Base-by-base conservation (phyloP, 257 asterid genomes). In the Apocynum venetum region DNA sequence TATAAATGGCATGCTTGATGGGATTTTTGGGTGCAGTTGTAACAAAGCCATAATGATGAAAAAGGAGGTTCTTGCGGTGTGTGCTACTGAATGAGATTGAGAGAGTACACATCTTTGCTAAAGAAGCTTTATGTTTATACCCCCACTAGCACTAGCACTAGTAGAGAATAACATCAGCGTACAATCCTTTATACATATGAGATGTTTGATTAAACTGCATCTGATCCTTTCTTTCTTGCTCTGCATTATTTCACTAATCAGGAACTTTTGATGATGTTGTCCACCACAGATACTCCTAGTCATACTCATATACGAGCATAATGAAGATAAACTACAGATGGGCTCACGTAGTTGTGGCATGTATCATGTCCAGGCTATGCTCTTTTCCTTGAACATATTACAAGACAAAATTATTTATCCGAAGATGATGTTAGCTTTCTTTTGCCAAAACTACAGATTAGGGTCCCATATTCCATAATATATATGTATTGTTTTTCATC, bases 81-180 rank as follows among this genome's bases (percentile, higher is more conserved):
- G 82, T 82, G 73, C 61, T 76, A 59, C 70, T 59, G 80, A 74
- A 80, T 72, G 83, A 82, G 78, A 77, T 80, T 57, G 71, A 81
- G 82, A 77, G 81, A 79, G 89, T 81, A 82, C 82, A 79, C 79
- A 85, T 83, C 84, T 86, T 89, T 83, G 82, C 84, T 81, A 87
- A 88, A 89, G 91, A 82, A 76, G 91, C 91, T 91, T 84, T 89
- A 82, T 87, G 88, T 77, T 85, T 84, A 82, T 91, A 82, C 87
- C 77, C 81, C 55, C 64, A 88, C 31, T 25, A 25, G 31, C 87
- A 86, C 85, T 79, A 80, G 79, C 80, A 80, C 83, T 81, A 72
- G 82, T 75, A 65, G 82, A 83, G 88, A 87, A 88, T 90, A 89
- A 86, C 78, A 84, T 78, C 84, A 82, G 56, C 65, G 38, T 69